Evolutionary conservation across 495 filamentous ascomycete species (phyloP), one percentile per base, ranked within the genome.

Genomic region (Schizothecium vesticola): DNA sequence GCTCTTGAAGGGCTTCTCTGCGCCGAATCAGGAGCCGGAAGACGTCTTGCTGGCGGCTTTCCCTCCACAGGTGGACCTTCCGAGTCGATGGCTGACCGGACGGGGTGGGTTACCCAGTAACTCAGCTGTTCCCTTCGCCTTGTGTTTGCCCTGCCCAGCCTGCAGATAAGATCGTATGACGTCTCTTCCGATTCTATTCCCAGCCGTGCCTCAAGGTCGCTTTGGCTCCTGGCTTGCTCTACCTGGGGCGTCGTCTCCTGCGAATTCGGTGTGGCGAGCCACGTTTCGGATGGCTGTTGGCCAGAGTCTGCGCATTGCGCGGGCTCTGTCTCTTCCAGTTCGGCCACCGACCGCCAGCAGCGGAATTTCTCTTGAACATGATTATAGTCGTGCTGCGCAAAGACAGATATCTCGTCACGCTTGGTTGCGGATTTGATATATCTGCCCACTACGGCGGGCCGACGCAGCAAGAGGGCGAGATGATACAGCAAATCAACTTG

Each of bases 111-210:
- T 21, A 4, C 8, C 66, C 66, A 68, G 43, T 63, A 64, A 8
- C 57, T 58, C 12, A 68, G 25, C 25, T 63, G 59, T 33, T 63
- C 66, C 16, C 66, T 26, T 12, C 66, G 36, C 59, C 23, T 63
- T 10, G 59, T 36, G 61, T 68, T 68, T 22, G 66, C 66, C 28
- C 25, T 24, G 2, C 60, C 60, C 19, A 68, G 60, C 43, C 66
- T 57, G 4, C 59, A 25, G 22, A 64, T 59, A 11, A 68, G 60
- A 4, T 21, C n/a, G 8, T 16, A 28, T 28, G 26, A 28, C 26
- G 26, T 28, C 26, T 28, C 26, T 28, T 28, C 26, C 26, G 5
- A 24, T 26, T 55, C 26, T 10, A 26, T 19, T 31, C 59, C 51
- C 51, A 3, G 51, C 51, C 51, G 13, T 10, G 51, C 51, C 51